These are phyloP conservation scores for Posidonia oceanica DNA, from an alignment of 116 monocot species.

Conservation along the genomic window DNA sequence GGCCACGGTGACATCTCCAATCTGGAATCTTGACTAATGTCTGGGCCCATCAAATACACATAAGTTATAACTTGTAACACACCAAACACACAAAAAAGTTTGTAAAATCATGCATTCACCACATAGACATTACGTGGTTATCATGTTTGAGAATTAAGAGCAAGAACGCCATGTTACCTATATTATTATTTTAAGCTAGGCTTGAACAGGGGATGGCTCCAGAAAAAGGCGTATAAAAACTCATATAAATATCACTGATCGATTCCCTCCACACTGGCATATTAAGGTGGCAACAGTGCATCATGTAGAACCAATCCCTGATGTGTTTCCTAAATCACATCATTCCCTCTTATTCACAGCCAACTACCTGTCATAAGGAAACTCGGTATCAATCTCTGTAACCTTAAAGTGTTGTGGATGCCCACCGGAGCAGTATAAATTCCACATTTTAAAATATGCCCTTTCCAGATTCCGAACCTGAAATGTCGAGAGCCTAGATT, in stretches of 20 bases:
- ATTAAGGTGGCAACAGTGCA: not conserved
- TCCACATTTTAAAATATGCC: conserved; percentile 89
- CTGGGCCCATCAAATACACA: too few relatives aligned
- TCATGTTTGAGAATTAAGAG: too few relatives aligned
- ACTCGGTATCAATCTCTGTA: conserved; percentile 57
- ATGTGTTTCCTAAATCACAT: not conserved
- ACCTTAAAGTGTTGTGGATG: conserved; percentile 73
- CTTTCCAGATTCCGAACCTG: conserved; percentile 90
- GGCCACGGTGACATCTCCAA: too few relatives aligned
- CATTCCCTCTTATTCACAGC: not conserved
- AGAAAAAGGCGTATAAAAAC: too few relatives aligned
- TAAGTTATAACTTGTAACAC: too few relatives aligned
- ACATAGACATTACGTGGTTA: too few relatives aligned
- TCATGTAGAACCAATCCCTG: not conserved
- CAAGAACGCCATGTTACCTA: not conserved
- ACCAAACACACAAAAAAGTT: too few relatives aligned
- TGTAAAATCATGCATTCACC: too few relatives aligned
- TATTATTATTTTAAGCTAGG: conserved; percentile 1
- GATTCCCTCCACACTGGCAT: conserved; percentile 5
- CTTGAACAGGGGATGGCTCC: too few relatives aligned
- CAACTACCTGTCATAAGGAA: conserved; percentile 54
- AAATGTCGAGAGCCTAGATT: not conserved
- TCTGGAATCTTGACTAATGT: too few relatives aligned
- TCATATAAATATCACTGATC: conserved; percentile 1
- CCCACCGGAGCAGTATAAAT: conserved; percentile 50